Base-by-base conservation (phyloP, 768 basidiomycete genomes). In the Cyathus striatus region DNA sequence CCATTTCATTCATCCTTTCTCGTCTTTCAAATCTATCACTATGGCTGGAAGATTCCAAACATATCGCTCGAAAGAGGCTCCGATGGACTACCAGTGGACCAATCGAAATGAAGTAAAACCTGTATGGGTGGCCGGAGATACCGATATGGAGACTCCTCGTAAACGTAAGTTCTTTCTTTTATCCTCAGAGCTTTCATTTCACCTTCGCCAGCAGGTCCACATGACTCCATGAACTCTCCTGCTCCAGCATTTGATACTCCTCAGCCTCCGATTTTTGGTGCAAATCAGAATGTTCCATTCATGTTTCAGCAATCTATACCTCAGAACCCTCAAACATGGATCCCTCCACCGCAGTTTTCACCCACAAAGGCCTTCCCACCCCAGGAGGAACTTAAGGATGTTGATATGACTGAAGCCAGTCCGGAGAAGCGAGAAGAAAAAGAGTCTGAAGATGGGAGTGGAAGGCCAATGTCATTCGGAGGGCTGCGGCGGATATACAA, bases 11-110 rank as follows among this genome's bases (percentile, higher is more conserved):
- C n/a, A n/a, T n/a, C n/a, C 41, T 45, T 55, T 47, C 40, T 37
- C 43, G 26, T 14, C 23, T 38, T 26, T 25, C 42, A 32, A 35
- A 39, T 24, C 5, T 14, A 16, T 43, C 27, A 26, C 26, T 23
- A 54, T 54, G 53, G 44, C 49, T 43, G 42, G 47, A 42, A 45
- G 44, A 23, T 41, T 45, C 34, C 52, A 56, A 41, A 41, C 53
- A 41, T 59, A 66, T 42, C 75, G 83, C 52, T 85, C 83, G 10
- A 86, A 69, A 38, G 90, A 90, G 57, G 86, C 83, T 3, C 90
- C 90, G 3, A 92, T 92, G 90, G 89, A 92, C 62, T 92, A 81
- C 62, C 80, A 90, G 58, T 90, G 83, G 68, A 90, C 88, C 6
- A 79, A 81, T 50, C 74, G 87, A 20, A 73, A 77, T 42, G 58